Evolutionary conservation across 768 basidiomycete genomes (phyloP).

Genomic region (Tulasnella sp.): DNA sequence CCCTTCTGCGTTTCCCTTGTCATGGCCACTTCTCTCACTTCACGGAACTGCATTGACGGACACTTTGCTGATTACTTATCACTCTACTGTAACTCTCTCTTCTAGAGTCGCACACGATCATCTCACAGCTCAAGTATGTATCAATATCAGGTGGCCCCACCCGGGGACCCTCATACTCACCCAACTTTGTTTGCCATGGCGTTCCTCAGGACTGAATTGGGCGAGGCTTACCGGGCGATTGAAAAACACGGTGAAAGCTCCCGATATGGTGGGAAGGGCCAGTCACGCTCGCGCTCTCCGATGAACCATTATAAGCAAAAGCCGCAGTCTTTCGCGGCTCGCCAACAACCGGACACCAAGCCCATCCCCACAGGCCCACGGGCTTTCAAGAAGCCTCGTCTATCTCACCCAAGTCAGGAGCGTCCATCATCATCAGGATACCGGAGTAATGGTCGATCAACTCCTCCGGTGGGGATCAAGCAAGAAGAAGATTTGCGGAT

Average conservation of each 20-base stretch:
- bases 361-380: constrained; percentile 71
- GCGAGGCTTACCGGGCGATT: constrained; percentile 47
- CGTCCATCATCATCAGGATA: neutral
- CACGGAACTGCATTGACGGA: neutral
- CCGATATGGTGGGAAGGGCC: neutral
- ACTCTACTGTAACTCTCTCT: constrained; percentile 9
- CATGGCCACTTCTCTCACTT: constrained; percentile 5
- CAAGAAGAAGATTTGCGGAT: neutral
- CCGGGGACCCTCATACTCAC: constrained; percentile 2
- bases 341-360: constrained; percentile 33
- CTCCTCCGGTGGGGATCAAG: too few relatives aligned
- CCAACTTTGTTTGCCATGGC: constrained; percentile 14
- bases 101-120: constrained; percentile 70
- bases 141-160: neutral
- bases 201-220: constrained; percentile 56
- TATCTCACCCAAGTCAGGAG: constrained; percentile 34
- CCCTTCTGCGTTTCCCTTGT: neutral
- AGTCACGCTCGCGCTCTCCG: constrained; percentile 11
- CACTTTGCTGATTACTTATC: constrained; percentile 10
- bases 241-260: neutral
- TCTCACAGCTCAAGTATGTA: constrained; percentile 63
- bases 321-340: neutral
- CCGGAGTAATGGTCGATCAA: neutral
- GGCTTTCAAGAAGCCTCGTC: constrained; percentile 69
- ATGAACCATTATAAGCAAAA: constrained; percentile 37